Evolutionary conservation across 768 basidiomycete genomes (phyloP).

Genomic region (Lactarius evosmus): DNA sequence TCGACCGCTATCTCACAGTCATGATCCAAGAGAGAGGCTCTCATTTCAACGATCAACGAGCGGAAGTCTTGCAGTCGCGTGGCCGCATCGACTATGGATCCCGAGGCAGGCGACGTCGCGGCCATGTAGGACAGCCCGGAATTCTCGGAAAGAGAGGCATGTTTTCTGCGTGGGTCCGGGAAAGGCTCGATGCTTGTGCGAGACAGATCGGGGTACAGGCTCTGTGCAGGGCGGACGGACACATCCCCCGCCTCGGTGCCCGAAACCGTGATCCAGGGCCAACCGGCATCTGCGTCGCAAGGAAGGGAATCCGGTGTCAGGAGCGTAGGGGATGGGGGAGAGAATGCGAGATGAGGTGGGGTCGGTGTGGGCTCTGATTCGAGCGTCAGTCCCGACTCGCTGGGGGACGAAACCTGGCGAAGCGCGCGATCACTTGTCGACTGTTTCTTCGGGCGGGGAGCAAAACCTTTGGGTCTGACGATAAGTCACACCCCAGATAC

Average conservation of each 20-base stretch:
- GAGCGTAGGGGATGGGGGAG: constrained; percentile 1
- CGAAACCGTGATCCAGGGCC: constrained; percentile 1
- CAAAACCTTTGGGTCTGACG: background rate
- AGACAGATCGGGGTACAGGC: background rate
- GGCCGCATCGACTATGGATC: constrained; percentile 1
- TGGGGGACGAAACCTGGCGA: constrained; percentile 8
- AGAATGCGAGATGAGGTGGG: background rate
- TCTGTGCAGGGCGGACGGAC: background rate
- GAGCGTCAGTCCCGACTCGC: background rate
- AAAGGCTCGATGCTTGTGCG: background rate
- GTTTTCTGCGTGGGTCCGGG: background rate
- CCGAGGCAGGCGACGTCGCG: background rate
- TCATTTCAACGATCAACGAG: constrained; percentile 15
- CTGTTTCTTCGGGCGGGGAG: constrained; percentile 1
- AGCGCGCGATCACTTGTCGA: constrained; percentile 1
- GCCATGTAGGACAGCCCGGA: background rate
- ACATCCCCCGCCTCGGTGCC: background rate
- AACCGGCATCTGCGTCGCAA: constrained; percentile 1
- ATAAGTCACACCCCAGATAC: background rate
- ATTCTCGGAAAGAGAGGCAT: background rate
- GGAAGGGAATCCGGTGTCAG: background rate
- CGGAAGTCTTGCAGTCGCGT: constrained; percentile 19
- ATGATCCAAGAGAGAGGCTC: background rate
- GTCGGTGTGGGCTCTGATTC: background rate
- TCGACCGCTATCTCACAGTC: background rate